These are phyloP conservation scores for Diaporthe sp. DNA, from an alignment of 2,329 filamentous ascomycete genomes.

Conservation along the genomic window DNA sequence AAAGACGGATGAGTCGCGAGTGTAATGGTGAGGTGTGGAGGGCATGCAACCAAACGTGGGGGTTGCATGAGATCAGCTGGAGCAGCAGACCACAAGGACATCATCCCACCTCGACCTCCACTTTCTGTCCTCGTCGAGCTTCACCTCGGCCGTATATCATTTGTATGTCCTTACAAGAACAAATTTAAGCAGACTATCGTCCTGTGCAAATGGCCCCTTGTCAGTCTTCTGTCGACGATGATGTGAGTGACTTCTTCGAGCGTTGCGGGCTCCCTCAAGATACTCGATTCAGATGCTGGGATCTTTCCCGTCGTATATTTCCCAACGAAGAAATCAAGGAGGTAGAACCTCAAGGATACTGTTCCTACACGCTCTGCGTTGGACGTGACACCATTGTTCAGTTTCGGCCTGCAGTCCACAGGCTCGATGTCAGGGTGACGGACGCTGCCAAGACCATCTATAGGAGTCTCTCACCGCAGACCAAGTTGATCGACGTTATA, in stretches of 20 bases:
- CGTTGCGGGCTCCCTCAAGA: slow-evolving; percentile 28
- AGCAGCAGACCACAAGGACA: background rate
- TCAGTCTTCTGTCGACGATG: background rate
- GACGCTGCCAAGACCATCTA: slow-evolving; percentile 56
- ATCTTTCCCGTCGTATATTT: slow-evolving; percentile 52
- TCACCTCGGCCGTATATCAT: background rate
- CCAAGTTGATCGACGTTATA: slow-evolving; percentile 55
- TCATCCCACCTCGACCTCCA: slow-evolving; percentile 29
- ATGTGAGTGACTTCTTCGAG: slow-evolving; percentile 38
- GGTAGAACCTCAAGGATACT: slow-evolving; percentile 62
- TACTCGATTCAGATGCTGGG: slow-evolving; percentile 27
- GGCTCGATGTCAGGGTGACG: slow-evolving; percentile 56
- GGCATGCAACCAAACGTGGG: slow-evolving; percentile 33
- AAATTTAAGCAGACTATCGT: background rate
- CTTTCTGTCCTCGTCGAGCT: background rate
- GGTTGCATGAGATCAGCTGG: slow-evolving; percentile 39
- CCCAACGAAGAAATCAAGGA: slow-evolving; percentile 50
- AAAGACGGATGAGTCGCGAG: slow-evolving; percentile 13
- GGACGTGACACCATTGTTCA: slow-evolving; percentile 59
- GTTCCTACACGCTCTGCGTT: slow-evolving; percentile 64
- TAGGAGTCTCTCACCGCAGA: slow-evolving; percentile 58
- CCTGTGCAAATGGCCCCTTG: background rate
- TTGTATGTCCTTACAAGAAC: background rate
- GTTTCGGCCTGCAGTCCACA: slow-evolving; percentile 61
- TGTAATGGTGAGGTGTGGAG: slow-evolving; percentile 1